Base-by-base conservation (phyloP, 139 green algal genomes). In the Picochlorum sp. region DNA sequence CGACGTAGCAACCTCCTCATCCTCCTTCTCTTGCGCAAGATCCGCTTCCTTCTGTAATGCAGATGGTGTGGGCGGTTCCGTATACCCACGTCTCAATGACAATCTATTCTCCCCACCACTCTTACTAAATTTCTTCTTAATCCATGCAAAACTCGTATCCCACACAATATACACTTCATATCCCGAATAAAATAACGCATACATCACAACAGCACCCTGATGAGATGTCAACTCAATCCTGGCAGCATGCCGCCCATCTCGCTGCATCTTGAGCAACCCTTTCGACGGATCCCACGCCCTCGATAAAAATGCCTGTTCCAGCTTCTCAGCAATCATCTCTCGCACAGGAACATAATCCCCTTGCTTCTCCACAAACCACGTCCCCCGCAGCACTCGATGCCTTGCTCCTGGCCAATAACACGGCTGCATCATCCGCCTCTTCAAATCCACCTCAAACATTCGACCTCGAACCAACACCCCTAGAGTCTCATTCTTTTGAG, bases 301-400 rank as follows among this genome's bases (percentile, higher is more conserved):
- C 37, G 65, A 67, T 24, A 62, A 52, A 56, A 72, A 86, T 0
- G 66, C 77, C n/a, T 75, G 65, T 49, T 87, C 80, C 38, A 87
- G 50, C 63, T 85, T 71, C 24, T 87, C 80, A 3, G 78, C 78
- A 24, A 82, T 32, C 3, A 73, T 69, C 32, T 85, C 80, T 64
- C 70, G 67, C 49, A 65, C 64, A 2, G 78, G 78, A n/a, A 81
- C 72, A 68, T 68, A 84, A 47, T 81, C 78, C 14, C 56, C 56
- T 9, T 65, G 68, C 49, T 80, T 80, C 61, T 86, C 79, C 6
- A 68, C 64, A 61, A 82, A 87, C 76, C 80, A 87, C 11, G 79
- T 78, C 28, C 79, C 80, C 0, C 80, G 61, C 20, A 77, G 52
- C 37, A 83, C 67, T 7, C 80, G 69, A 65, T 85, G 79, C 2